Base-by-base conservation (phyloP, 768 basidiomycete species). In the Leucosporidium yakuticum region DNA sequence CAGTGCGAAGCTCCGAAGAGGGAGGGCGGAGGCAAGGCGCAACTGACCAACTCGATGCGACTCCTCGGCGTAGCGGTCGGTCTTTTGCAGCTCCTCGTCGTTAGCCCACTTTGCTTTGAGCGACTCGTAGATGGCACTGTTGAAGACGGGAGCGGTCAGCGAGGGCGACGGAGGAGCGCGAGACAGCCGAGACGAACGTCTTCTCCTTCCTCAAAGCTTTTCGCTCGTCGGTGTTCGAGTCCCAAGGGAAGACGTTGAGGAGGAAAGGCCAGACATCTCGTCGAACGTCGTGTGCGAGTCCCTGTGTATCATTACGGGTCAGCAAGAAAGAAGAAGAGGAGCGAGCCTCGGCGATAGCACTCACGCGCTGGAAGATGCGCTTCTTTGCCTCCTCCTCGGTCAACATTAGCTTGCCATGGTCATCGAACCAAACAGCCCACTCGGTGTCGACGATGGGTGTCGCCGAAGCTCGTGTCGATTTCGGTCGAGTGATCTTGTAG, bases 251-350 rank as follows among this genome's bases (percentile, higher is more conserved):
- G 3, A 96, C 88, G 27, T 88, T 89, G 11, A 98, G 82, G 34
- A 98, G 77, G 77, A 91, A 92, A 4, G 93, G 92, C 96, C 96
- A 99, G 0, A 91, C 83, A 64, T 85, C 85, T 77, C 85, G 84
- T 74, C 96, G 80, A 44, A 89, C 84, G 25, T 82, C 79, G 56
- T 66, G 70, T 2, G 80, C 80, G 58, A 91, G 79, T 0, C 91
- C 91, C 78, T 78, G 60, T 15, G 11, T 27, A 47, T 34, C 11
- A 34, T 17, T 17, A n/a, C 31, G 31, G 12, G n/a, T 27, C 36
- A 56, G 50, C 47, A n/a, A n/a, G n/a, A n/a, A n/a, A n/a, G n/a
- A n/a, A n/a, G n/a, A n/a, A n/a, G n/a, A n/a, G n/a, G n/a, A n/a
- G n/a, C n/a, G n/a, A n/a, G n/a, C n/a, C n/a, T n/a, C n/a, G n/a